Base-by-base conservation (phyloP, 176 grass and related monocot genomes). In the Oryza glumipatula region DNA sequence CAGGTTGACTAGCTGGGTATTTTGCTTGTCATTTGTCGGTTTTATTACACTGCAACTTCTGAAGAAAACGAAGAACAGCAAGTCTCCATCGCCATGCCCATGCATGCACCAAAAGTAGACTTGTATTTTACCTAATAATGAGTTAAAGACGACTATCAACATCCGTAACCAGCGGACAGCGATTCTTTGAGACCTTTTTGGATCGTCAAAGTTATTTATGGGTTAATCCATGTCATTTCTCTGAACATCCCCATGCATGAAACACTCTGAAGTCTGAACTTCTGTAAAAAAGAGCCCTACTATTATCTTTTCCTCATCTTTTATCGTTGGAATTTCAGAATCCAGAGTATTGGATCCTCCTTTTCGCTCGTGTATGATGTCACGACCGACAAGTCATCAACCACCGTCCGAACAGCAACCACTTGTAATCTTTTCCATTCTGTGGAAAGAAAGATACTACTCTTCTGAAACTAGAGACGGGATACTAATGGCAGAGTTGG, bases 361-460 rank as follows among this genome's bases (percentile, higher is more conserved):
- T 85, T 60, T 65, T 9, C 23, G 16, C 3, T 48, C 45, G 4
- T 56, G 1, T 43, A 17, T 35, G 85, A 82, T 44, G 78, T 60
- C 49, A 36, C 19, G 46, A 69, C 78, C 26, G 48, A 70, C 78
- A 60, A 64, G 58, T 63, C 58, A 11, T 22, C 58, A 63, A 63
- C 84, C 68, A 82, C 85, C 78, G 64, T 49, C 81, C 78, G 36
- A 82, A 79, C 43, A 75, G 22, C 70, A 81, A 51, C 22, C 78
- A 22, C 54, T 58, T 58, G 54, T n/a, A 7, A n/a, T 58, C 54
- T n/a, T 58, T 58, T 58, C 7, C 17, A 0, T 14, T 14, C 21
- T 80, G 39, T 7, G 19, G 11, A 54, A 69, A 72, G 56, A 30
- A n/a, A 51, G 52, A 21, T 56, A 56, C 52, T 58, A 9, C 21